phyloP scores from a whole-genome alignment of 2,329 filamentous ascomycete genomes.

The Fusarium verrucosum region DNA sequence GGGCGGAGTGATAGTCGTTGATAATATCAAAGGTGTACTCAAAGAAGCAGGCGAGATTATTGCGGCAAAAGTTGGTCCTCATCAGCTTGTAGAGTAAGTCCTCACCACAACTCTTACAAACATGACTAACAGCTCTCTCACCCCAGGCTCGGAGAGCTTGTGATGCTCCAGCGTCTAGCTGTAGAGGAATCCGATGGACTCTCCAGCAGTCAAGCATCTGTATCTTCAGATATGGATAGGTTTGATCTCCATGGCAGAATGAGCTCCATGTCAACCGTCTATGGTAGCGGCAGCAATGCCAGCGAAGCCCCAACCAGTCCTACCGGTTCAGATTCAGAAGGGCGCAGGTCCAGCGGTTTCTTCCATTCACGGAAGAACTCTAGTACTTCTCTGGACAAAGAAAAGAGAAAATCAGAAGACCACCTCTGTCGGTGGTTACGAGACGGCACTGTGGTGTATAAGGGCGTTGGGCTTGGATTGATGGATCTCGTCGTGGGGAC shows the following conservation, averaged over 20 bases:
- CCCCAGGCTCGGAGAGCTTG: slow-evolving; percentile 78
- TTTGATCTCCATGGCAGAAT: slow-evolving; percentile 48
- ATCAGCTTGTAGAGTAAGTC: slow-evolving; percentile 80
- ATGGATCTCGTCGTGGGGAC: slow-evolving; percentile 73
- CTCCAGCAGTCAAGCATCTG: slow-evolving; percentile 43
- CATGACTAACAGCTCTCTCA: slow-evolving; percentile 18
- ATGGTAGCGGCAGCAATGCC: slow-evolving; percentile 37
- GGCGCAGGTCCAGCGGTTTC: slow-evolving; percentile 48
- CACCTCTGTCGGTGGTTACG: slow-evolving; percentile 65
- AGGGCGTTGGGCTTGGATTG: slow-evolving; percentile 71
- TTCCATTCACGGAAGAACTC: slow-evolving; percentile 47
- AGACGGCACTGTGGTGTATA: slow-evolving; percentile 73
- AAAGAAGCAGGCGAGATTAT: slow-evolving; percentile 89
- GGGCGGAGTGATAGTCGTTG: slow-evolving; percentile 74
- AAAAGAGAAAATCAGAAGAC: slow-evolving; percentile 59
- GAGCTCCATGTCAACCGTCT: slow-evolving; percentile 56
- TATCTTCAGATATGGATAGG: slow-evolving; percentile 48
- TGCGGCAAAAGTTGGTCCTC: slow-evolving; percentile 74
- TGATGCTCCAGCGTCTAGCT: slow-evolving; percentile 63
- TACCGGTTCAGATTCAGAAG: slow-evolving; percentile 44
- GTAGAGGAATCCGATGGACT: slow-evolving; percentile 53
- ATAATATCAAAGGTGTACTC: slow-evolving; percentile 80
- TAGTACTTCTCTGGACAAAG: slow-evolving; percentile 42
- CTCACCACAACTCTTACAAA: not conserved
- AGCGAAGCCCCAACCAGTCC: slow-evolving; percentile 46